Evolutionary conservation across 2,329 filamentous ascomycete genomes (phyloP).

Genomic region (Hypomyces perniciosus): DNA sequence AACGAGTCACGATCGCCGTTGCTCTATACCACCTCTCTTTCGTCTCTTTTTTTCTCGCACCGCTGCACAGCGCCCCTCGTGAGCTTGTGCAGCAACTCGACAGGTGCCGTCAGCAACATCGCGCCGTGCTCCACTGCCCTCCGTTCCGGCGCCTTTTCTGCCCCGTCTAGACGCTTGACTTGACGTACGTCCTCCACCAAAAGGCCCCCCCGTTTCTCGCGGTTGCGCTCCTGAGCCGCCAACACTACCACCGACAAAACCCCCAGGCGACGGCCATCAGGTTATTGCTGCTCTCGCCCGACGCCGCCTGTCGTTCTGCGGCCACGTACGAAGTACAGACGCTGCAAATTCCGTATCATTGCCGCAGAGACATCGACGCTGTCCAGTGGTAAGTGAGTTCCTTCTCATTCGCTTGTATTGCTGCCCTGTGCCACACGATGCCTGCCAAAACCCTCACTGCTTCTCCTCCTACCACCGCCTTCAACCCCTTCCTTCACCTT

Average conservation of each 20-base stretch:
- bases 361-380: no score
- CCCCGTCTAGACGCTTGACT: constrained; percentile 10
- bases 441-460: constrained; percentile 7
- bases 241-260: constrained; percentile 7
- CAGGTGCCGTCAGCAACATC: constrained; percentile 12
- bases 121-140: constrained; percentile 13
- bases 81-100: constrained; percentile 9
- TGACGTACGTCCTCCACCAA: constrained; percentile 14
- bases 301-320: background rate
- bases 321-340: background rate
- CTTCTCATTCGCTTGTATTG: background rate
- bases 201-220: constrained; percentile 12
- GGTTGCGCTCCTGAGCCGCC: constrained; percentile 10
- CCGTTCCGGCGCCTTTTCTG: constrained; percentile 9
- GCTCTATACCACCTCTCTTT: background rate
- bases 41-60: background rate
- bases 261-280: constrained; percentile 2
- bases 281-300: background rate
- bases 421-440: background rate
- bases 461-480: background rate
- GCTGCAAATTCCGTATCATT: background rate
- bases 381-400: constrained; percentile 2
- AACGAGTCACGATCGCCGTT: background rate
- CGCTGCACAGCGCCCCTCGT: constrained; percentile 8
- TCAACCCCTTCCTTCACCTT: background rate